phyloP scores from a whole-genome alignment of 352 stramenopile species.

The Phytophthora meadii region DNA sequence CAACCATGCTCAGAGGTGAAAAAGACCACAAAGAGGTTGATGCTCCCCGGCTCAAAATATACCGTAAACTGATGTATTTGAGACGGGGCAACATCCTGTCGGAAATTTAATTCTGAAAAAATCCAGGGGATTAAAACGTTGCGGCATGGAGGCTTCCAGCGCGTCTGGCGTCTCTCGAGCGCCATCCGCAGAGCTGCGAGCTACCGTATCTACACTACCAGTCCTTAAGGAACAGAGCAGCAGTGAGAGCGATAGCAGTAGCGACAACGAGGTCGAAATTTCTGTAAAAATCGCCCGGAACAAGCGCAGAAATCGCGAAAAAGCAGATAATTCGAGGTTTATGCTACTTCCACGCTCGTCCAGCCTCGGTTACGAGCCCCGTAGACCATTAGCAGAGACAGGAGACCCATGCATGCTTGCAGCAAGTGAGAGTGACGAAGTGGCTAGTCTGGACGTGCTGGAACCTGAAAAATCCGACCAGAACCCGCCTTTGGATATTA shows the following conservation, averaged over 20 bases:
- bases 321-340: conserved; percentile 10
- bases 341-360: conserved; percentile 23
- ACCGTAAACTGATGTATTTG: too few species aligned
- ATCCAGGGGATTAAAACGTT: too few species aligned
- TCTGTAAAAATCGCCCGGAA: not conserved
- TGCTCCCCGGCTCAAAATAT: too few species aligned
- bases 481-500: conserved; percentile 11
- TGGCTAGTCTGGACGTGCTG: conserved; percentile 35
- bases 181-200: conserved; percentile 6
- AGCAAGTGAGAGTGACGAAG: conserved; percentile 25
- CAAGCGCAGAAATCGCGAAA: conserved; percentile 2
- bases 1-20: too few species aligned
- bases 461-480: conserved; percentile 13
- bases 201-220: conserved; percentile 24
- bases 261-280: conserved; percentile 14
- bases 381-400: conserved; percentile 7
- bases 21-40: too few species aligned
- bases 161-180: not conserved
- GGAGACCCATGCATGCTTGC: conserved; percentile 38
- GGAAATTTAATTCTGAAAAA: not conserved
- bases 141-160: conserved; percentile 13
- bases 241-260: conserved; percentile 12
- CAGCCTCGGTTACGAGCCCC: conserved; percentile 23
- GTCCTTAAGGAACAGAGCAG: conserved; percentile 17
- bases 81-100: too few species aligned